phyloP scores from a whole-genome alignment of 169 alveolate genomes.

The Babesia sp. region DNA sequence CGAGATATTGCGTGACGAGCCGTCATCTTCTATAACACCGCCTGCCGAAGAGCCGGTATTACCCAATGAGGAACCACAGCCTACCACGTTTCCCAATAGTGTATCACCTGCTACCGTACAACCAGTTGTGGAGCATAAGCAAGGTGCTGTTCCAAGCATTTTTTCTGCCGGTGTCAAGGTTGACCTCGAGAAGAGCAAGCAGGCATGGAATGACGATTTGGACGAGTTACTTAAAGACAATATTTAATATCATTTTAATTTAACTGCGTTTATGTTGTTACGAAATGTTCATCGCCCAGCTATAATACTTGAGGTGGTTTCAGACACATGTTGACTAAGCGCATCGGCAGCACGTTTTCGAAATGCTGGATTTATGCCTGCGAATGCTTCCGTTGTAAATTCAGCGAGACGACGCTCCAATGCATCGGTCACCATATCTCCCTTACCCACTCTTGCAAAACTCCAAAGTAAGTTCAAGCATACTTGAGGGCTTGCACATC shows the following conservation, averaged over 20 bases:
- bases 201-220: slow-evolving; percentile 28
- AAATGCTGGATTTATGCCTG: not conserved
- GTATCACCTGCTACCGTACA: not conserved
- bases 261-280: not conserved
- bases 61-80: not conserved
- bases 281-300: not conserved
- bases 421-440: slow-evolving; percentile 15
- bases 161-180: slow-evolving; percentile 11
- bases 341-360: not conserved
- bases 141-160: not conserved
- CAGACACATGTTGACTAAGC: not conserved
- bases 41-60: not conserved
- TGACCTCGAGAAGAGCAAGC: slow-evolving; percentile 17
- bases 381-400: not conserved
- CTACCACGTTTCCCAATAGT: not conserved
- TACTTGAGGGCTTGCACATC: slow-evolving; percentile 19
- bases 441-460: slow-evolving; percentile 31
- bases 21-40: not conserved
- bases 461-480: slow-evolving; percentile 57
- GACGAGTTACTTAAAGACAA: slow-evolving; percentile 29
- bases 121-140: not conserved
- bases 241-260: not conserved
- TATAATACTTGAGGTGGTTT: not conserved
- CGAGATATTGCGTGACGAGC: slow-evolving; percentile 21
- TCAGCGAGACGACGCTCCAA: slow-evolving; percentile 13